These are phyloP conservation scores for Trypanosoma scelopori DNA, from an alignment of 208 protist species.

Conservation along the genomic window DNA sequence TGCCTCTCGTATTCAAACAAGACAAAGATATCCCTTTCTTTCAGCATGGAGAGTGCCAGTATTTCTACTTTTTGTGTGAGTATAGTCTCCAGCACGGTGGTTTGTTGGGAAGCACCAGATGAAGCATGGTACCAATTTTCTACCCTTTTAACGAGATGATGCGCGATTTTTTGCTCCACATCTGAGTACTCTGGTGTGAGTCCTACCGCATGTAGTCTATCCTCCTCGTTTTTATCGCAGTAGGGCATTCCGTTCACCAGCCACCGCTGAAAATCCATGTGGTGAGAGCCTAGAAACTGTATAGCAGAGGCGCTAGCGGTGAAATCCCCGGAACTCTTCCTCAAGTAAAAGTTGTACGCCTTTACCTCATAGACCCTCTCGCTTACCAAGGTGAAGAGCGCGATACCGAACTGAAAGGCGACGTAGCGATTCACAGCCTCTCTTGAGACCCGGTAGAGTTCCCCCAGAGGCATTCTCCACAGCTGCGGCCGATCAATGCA, in stretches of 20 bases:
- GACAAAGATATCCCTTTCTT: constrained; percentile 12
- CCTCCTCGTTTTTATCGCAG: constrained; percentile 42
- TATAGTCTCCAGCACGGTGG: constrained; percentile 7
- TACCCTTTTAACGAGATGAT: constrained; percentile 26
- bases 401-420: constrained; percentile 79
- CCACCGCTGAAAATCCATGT: constrained; percentile 72
- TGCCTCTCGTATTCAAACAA: constrained; percentile 9
- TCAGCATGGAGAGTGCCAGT: constrained; percentile 8
- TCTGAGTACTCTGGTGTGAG: background rate
- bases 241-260: constrained; percentile 50
- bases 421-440: constrained; percentile 48
- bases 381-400: constrained; percentile 48
- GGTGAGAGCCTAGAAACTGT: constrained; percentile 42
- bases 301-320: constrained; percentile 33
- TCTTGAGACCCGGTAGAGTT: constrained; percentile 45
- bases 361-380: constrained; percentile 54
- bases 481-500: constrained; percentile 16
- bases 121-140: constrained; percentile 29
- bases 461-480: constrained; percentile 30
- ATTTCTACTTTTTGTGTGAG: constrained; percentile 18
- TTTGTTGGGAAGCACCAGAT: background rate
- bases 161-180: constrained; percentile 11
- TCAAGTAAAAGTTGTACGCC: constrained; percentile 78
- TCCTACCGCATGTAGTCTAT: background rate
- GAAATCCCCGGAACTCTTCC: constrained; percentile 44